phyloP scores from a whole-genome alignment of 2,329 filamentous ascomycete genomes.

The Lachnellula arida region DNA sequence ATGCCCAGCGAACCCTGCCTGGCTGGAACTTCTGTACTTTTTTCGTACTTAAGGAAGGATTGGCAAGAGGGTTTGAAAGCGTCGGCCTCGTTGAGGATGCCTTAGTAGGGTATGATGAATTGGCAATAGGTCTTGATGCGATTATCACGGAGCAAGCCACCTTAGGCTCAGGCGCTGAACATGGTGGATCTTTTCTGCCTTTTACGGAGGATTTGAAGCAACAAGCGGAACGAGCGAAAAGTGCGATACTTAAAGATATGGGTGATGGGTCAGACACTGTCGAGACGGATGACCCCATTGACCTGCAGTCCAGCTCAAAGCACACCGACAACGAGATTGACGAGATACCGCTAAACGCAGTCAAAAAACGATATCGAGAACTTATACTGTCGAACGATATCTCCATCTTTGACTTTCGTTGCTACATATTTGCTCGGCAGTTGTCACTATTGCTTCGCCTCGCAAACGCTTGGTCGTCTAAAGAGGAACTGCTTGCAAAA shows the following conservation, averaged over 20 bases:
- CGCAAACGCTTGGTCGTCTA: slow-evolving; percentile 65
- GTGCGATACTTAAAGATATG: slow-evolving; percentile 35
- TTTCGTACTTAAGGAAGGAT: slow-evolving; percentile 93
- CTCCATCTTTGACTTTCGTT: slow-evolving; percentile 90
- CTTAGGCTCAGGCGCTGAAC: slow-evolving; percentile 55
- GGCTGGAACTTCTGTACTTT: slow-evolving; percentile 99
- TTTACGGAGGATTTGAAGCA: slow-evolving; percentile 70
- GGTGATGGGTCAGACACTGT: slow-evolving; percentile 35
- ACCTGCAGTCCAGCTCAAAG: slow-evolving; percentile 44
- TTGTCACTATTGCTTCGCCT: slow-evolving; percentile 75
- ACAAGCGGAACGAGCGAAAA: slow-evolving; percentile 49
- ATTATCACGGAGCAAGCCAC: slow-evolving; percentile 70
- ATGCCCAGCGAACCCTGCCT: slow-evolving; percentile 77
- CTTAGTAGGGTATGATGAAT: slow-evolving; percentile 88
- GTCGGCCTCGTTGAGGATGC: slow-evolving; percentile 95
- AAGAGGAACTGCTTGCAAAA: slow-evolving; percentile 58
- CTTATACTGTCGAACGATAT: slow-evolving; percentile 93
- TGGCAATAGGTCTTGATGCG: slow-evolving; percentile 79
- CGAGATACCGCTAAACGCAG: slow-evolving; percentile 57
- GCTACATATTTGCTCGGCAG: slow-evolving; percentile 89
- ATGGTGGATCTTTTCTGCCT: slow-evolving; percentile 66
- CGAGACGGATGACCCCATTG: slow-evolving; percentile 40
- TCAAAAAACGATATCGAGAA: slow-evolving; percentile 79
- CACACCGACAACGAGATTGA: slow-evolving; percentile 37
- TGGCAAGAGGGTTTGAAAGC: slow-evolving; percentile 91